Evolutionary conservation across 352 stramenopile genomes (phyloP).

Genomic region (Phytophthora capsici): DNA sequence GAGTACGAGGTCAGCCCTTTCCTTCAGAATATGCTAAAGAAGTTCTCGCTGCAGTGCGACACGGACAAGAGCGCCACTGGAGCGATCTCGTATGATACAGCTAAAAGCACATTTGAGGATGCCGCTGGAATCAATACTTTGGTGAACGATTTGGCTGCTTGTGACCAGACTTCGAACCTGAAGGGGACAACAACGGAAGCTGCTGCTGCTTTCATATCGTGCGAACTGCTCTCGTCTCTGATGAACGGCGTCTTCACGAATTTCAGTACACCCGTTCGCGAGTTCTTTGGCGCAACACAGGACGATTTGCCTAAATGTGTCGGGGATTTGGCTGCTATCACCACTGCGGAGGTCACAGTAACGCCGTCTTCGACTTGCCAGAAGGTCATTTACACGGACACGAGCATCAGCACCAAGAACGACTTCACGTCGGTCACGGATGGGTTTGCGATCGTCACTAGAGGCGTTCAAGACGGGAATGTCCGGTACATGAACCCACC

Average conservation of each 20-base stretch:
- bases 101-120: slow-evolving; percentile 50
- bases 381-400: slow-evolving; percentile 54
- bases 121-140: slow-evolving; percentile 54
- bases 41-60: slow-evolving; percentile 60
- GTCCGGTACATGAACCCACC: slow-evolving; percentile 58
- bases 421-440: slow-evolving; percentile 54
- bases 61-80: slow-evolving; percentile 29
- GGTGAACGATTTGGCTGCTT: slow-evolving; percentile 56
- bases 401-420: slow-evolving; percentile 58
- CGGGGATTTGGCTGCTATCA: slow-evolving; percentile 50
- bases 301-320: slow-evolving; percentile 66
- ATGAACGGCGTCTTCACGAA: slow-evolving; percentile 83
- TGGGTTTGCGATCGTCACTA: slow-evolving; percentile 71
- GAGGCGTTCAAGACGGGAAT: slow-evolving; percentile 52
- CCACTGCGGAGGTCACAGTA: slow-evolving; percentile 48
- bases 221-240: slow-evolving; percentile 66
- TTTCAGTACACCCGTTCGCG: slow-evolving; percentile 66
- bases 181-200: slow-evolving; percentile 45
- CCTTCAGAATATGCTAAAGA: slow-evolving; percentile 59
- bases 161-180: slow-evolving; percentile 51
- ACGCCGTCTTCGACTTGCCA: slow-evolving; percentile 48
- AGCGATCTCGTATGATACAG: slow-evolving; percentile 48
- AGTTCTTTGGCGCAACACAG: slow-evolving; percentile 51
- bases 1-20: slow-evolving; percentile 70
- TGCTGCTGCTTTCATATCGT: slow-evolving; percentile 64